Base-by-base conservation (phyloP, 202 grass and related monocot genomes). In the Schoenoplectus triqueter region DNA sequence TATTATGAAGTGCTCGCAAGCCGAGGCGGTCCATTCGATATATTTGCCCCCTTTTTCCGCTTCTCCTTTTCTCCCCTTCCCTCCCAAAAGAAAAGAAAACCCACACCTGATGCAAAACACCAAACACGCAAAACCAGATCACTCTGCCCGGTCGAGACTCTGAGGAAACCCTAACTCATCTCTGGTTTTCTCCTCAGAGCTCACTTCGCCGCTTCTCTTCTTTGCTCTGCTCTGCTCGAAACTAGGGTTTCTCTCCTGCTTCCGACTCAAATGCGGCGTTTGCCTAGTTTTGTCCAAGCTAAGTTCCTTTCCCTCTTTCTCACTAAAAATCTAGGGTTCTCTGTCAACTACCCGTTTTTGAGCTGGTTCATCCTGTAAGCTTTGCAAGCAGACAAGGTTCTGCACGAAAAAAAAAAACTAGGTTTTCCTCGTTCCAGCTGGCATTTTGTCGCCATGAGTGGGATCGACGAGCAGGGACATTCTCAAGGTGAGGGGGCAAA, bases 401-500 rank as follows among this genome's bases (percentile, higher is more conserved):
- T 31, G 31, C 31, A 31, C 31, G 31, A 31, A 31, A 31, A 31
- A 31, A 31, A 31, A 31, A 31, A 31, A 31, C 31, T 31, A 45
- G 75, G 55, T 59, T 79, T 79, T 79, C 7, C 3, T 41, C 6
- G 13, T 45, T 61, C 3, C 55, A 10, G 41, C 55, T 7, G 75
- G 15, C 75, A 61, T 79, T 79, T 60, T 60, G 21, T 57, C 66
- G 91, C 86, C 73, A 84, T 85, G 66, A 89, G 61, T 85, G 87
- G 80, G 64, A 77, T 80, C 52, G 75, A 60, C 72, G 87, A 72
- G 81, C 50, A 31, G 11, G 88, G 92, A 60, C 72, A 84, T 85
- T 86, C 89, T 21, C 56, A 67, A 52, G 81, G 80, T 52, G 87
- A 87, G 71, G 86, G 87, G 54, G 75, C 21, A 40, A 83, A 80